Evolutionary conservation across 1,139 yeast species (phyloP).

Genomic region (Trichomonascaceae sp.): DNA sequence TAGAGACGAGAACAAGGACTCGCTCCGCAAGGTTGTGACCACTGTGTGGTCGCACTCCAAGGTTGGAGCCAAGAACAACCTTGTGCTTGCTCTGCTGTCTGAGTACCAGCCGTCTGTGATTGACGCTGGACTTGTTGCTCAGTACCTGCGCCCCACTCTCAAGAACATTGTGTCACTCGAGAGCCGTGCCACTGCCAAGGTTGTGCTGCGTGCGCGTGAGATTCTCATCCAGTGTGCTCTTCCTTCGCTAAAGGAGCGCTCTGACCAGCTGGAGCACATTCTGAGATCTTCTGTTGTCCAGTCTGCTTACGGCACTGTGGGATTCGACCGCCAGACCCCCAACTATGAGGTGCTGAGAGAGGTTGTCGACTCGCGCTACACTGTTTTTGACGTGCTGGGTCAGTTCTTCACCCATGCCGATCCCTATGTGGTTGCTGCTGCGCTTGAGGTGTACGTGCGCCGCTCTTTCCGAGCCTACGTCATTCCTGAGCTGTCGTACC

Average conservation of each 20-base stretch:
- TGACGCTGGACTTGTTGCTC: slow-evolving; percentile 53
- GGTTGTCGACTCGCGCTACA: slow-evolving; percentile 90
- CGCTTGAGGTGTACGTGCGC: slow-evolving; percentile 91
- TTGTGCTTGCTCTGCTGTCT: slow-evolving; percentile 72
- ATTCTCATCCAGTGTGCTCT: slow-evolving; percentile 89
- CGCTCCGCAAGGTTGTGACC: slow-evolving; percentile 57
- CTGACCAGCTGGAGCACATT: slow-evolving; percentile 94
- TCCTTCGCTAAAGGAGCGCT: slow-evolving; percentile 91
- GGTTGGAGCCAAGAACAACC: slow-evolving; percentile 84
- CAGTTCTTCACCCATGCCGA: slow-evolving; percentile 79
- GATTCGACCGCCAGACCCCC: slow-evolving; percentile 63
- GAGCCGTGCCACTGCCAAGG: slow-evolving; percentile 82
- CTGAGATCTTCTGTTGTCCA: slow-evolving; percentile 84
- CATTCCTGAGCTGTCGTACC: slow-evolving; percentile 60
- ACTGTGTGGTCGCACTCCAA: slow-evolving; percentile 81
- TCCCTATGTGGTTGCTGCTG: slow-evolving; percentile 86
- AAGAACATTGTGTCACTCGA: slow-evolving; percentile 77
- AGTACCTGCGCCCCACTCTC: slow-evolving; percentile 55
- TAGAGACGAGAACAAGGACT: slow-evolving; percentile 77
- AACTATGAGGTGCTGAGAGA: slow-evolving; percentile 69
- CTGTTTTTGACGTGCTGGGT: slow-evolving; percentile 88
- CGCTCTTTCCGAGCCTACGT: slow-evolving; percentile 96
- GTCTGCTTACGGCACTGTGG: slow-evolving; percentile 68
- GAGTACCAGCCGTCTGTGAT: slow-evolving; percentile 48
- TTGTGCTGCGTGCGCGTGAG: slow-evolving; percentile 93